Conservation (phyloP, 2,329 filamentous ascomycete genomes). For the Dactylellina haptotyla region DNA sequence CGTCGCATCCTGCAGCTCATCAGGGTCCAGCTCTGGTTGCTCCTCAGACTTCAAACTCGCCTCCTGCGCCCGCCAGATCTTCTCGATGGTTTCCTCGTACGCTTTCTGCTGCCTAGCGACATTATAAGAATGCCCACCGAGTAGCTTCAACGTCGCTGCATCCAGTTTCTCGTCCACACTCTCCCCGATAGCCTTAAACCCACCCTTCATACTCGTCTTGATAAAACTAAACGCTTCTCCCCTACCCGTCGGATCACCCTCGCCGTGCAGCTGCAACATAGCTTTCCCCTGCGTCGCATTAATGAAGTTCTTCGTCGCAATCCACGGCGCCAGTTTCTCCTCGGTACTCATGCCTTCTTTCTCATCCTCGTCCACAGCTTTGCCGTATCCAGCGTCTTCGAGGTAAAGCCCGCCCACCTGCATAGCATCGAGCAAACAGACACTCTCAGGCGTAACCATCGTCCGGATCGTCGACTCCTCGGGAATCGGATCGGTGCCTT, state of each 20-base stretch:
- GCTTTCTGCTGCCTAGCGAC: conserved; percentile 92
- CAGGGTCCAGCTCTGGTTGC: conserved; percentile 56
- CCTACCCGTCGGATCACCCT: conserved; percentile 91
- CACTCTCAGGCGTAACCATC: conserved; percentile 94
- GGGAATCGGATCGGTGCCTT: conserved; percentile 76
- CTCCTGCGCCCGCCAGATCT: conserved; percentile 77
- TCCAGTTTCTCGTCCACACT: conserved; percentile 59
- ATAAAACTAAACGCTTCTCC: conserved; percentile 97
- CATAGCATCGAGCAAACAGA: conserved; percentile 95
- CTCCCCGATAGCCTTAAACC: conserved; percentile 65
- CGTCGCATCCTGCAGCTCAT: conserved; percentile 57
- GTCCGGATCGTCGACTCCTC: conserved; percentile 82
- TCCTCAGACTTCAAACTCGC: conserved; percentile 58
- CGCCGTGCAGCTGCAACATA: conserved; percentile 93
- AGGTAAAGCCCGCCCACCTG: conserved; percentile 92
- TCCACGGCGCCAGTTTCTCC: conserved; percentile 92
- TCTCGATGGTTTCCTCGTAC: conserved; percentile 88
- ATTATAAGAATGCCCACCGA: conserved; percentile 93
- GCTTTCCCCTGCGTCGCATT: conserved; percentile 93
- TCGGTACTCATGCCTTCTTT: conserved; percentile 64
- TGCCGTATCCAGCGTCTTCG: conserved; percentile 87
- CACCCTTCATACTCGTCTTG: conserved; percentile 98
- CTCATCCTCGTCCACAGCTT: conserved; percentile 65
- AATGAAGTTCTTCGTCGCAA: conserved; percentile 94
- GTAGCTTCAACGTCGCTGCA: conserved; percentile 58